These are phyloP conservation scores for Auriscalpium vulgare DNA, from an alignment of 768 basidiomycete species.

Conservation along the genomic window DNA sequence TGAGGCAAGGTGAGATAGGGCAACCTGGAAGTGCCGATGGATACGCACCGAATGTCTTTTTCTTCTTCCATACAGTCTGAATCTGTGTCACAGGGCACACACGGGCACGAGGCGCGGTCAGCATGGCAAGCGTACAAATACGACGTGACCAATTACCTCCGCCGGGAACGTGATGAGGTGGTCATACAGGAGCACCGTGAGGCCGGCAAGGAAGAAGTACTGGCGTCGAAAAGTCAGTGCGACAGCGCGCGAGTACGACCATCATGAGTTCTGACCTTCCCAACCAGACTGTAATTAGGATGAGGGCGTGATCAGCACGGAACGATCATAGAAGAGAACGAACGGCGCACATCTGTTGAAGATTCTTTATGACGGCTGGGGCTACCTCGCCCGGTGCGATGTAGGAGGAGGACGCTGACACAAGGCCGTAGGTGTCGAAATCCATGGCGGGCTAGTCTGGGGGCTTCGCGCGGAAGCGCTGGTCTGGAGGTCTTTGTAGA, in stretches of 20 bases:
- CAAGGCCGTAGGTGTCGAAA: no score
- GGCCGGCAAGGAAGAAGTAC: constrained; percentile 12
- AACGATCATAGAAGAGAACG: neutral
- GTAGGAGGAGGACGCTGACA: neutral
- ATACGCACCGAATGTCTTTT: constrained; percentile 11
- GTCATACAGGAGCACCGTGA: constrained; percentile 12
- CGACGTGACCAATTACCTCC: constrained; percentile 1
- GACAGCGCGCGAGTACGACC: no score
- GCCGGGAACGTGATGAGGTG: constrained; percentile 9
- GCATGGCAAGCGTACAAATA: neutral
- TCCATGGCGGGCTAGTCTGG: no score
- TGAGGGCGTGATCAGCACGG: neutral
- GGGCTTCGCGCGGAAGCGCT: no score
- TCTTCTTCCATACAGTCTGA: constrained; percentile 14
- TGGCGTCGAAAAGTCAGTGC: neutral
- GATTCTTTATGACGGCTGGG: neutral
- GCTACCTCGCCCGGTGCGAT: neutral
- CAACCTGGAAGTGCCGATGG: neutral
- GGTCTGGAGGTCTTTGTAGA: no score
- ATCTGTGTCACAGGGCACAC: neutral
- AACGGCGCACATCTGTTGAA: constrained; percentile 11
- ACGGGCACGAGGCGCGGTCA: neutral
- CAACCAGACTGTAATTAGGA: neutral
- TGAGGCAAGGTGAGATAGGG: neutral
- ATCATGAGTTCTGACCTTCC: constrained; percentile 5